Conservation (phyloP, 31 red algal genomes). For the Endocladia muricata region DNA sequence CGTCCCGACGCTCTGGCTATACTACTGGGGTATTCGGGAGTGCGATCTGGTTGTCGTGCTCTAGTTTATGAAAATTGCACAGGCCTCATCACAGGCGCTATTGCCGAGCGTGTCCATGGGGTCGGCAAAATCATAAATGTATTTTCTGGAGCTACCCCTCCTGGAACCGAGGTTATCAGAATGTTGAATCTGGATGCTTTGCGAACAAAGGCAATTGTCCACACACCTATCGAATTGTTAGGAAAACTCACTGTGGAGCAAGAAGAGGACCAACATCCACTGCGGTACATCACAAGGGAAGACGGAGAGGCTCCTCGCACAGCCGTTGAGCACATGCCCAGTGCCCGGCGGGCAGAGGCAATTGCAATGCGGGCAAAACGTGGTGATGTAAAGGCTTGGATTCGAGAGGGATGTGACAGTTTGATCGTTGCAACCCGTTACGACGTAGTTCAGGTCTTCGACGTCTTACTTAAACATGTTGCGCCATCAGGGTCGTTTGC, state of each 20-base stretch:
- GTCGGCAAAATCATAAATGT: constrained; percentile 32
- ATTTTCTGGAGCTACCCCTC: constrained; percentile 35
- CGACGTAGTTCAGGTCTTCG: constrained; percentile 61
- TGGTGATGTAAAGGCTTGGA: constrained; percentile 42
- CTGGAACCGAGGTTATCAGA: constrained; percentile 44
- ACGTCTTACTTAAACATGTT: constrained; percentile 42
- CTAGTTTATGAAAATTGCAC: constrained; percentile 65
- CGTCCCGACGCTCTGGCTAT: constrained; percentile 51
- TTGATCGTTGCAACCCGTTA: constrained; percentile 57
- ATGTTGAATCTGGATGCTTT: constrained; percentile 42
- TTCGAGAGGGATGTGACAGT: constrained; percentile 29
- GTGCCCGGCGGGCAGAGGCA: constrained; percentile 33
- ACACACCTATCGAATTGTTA: constrained; percentile 44
- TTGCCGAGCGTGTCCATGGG: constrained; percentile 45
- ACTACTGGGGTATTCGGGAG: constrained; percentile 44
- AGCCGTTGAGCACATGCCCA: constrained; percentile 10
- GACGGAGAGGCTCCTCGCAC: not conserved
- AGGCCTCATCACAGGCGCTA: constrained; percentile 35
- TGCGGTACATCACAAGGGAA: constrained; percentile 30
- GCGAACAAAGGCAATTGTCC: constrained; percentile 21
- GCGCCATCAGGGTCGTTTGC: constrained; percentile 62
- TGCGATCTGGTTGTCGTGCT: constrained; percentile 37
- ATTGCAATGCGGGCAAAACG: constrained; percentile 47
- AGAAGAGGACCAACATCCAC: constrained; percentile 25
- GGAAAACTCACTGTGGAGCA: constrained; percentile 12